phyloP scores from a whole-genome alignment of 352 stramenopile species.

The Pythium rhizo-oryzae region DNA sequence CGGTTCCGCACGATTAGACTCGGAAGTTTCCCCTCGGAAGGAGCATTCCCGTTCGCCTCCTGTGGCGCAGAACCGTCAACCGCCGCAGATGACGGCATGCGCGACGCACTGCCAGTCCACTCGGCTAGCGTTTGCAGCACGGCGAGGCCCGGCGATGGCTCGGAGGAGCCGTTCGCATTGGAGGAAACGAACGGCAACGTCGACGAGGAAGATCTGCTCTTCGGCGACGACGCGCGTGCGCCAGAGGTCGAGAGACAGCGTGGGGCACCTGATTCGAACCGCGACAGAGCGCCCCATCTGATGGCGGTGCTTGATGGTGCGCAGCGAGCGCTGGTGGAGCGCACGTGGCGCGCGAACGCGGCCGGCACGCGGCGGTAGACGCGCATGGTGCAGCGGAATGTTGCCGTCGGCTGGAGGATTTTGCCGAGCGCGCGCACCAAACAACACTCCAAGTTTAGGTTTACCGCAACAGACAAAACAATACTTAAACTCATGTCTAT shows the following conservation, averaged over 20 bases:
- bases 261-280: constrained; percentile 5
- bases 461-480: constrained; percentile 25
- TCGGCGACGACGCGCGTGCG: neutral
- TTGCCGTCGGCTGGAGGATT: constrained; percentile 11
- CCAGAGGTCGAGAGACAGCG: constrained; percentile 8
- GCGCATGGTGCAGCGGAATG: constrained; percentile 11
- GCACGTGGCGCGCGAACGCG: constrained; percentile 18
- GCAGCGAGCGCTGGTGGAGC: neutral
- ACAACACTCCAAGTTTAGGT: constrained; percentile 1
- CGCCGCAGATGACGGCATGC: neutral
- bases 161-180: neutral
- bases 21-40: neutral
- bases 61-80: neutral
- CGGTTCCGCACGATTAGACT: constrained; percentile 15
- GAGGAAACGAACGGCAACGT: neutral
- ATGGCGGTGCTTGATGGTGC: neutral
- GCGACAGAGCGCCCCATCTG: neutral
- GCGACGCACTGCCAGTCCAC: neutral
- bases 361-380: constrained; percentile 15
- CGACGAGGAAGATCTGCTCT: neutral
- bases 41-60: neutral
- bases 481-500: neutral
- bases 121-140: constrained; percentile 26
- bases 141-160: constrained; percentile 10
- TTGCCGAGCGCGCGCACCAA: constrained; percentile 11